These are phyloP conservation scores for Candolleomyces efflorescens DNA, from an alignment of 768 basidiomycete species.

Conservation along the genomic window DNA sequence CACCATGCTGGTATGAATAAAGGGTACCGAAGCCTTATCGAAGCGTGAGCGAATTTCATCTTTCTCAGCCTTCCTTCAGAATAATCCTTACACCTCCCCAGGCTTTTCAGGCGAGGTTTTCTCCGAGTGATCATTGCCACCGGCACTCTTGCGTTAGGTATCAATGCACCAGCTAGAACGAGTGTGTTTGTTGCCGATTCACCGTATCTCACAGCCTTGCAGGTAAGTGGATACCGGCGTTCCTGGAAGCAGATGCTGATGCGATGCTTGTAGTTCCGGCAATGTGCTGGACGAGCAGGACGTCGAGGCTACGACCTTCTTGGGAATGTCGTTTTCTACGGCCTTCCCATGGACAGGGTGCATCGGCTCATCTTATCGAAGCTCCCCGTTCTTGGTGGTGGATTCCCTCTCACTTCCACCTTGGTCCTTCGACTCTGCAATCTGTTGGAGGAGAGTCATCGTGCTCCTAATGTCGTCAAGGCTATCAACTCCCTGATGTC, in stretches of 20 bases:
- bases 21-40: conserved; percentile 51
- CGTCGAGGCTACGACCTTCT: conserved; percentile 66
- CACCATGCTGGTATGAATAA: conserved; percentile 72
- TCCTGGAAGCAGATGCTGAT: conserved; percentile 1
- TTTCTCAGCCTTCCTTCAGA: not conserved
- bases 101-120: conserved; percentile 59
- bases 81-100: conserved; percentile 17
- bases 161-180: conserved; percentile 70
- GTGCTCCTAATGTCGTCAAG: conserved; percentile 42
- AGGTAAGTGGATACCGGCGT: conserved; percentile 33
- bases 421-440: conserved; percentile 62
- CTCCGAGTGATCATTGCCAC: conserved; percentile 66
- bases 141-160: conserved; percentile 52
- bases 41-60: conserved; percentile 35
- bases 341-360: conserved; percentile 57
- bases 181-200: conserved; percentile 63
- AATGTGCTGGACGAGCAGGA: conserved; percentile 72
- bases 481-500: conserved; percentile 50
- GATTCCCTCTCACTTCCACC: conserved; percentile 65
- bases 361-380: conserved; percentile 61
- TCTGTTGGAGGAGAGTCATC: conserved; percentile 56
- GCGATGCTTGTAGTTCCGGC: conserved; percentile 47
- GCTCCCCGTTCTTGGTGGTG: conserved; percentile 56
- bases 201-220: conserved; percentile 54
- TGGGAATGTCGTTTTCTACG: conserved; percentile 73